phyloP scores from a whole-genome alignment of 2,329 filamentous ascomycete genomes.

The Colletotrichum theobromicola region DNA sequence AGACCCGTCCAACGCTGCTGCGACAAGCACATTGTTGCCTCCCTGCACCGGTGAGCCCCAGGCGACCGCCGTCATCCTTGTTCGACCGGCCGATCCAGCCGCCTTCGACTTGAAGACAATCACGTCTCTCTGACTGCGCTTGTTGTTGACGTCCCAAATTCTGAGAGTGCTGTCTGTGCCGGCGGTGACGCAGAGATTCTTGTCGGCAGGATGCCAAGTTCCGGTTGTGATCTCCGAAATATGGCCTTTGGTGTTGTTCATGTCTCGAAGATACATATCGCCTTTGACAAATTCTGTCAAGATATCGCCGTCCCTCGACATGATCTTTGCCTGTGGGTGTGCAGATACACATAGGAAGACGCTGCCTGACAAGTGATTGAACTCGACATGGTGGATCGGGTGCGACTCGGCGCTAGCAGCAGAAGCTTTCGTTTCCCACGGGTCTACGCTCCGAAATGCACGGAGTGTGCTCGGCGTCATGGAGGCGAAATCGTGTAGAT shows the following conservation, averaged over 20 bases:
- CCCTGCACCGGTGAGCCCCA: conserved; percentile 83
- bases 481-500: conserved; percentile 92
- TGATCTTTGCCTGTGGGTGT: conserved; percentile 86
- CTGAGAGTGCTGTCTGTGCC: conserved; percentile 94
- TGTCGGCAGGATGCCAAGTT: conserved; percentile 88
- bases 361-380: conserved; percentile 81
- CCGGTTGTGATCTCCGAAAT: conserved; percentile 89
- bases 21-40: conserved; percentile 79
- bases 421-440: conserved; percentile 75
- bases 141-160: conserved; percentile 96
- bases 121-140: conserved; percentile 87
- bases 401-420: conserved; percentile 80
- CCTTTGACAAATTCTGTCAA: conserved; percentile 92
- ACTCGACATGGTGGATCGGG: conserved; percentile 83
- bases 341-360: conserved; percentile 88
- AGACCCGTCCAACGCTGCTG: conserved; percentile 86
- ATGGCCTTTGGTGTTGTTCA: conserved; percentile 97
- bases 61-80: conserved; percentile 89
- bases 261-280: conserved; percentile 97
- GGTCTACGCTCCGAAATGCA: conserved; percentile 91
- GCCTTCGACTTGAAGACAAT: conserved; percentile 94
- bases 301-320: conserved; percentile 87
- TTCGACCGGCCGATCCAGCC: conserved; percentile 86
- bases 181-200: conserved; percentile 85
- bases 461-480: conserved; percentile 95